phyloP scores from a whole-genome alignment of 257 asterid genomes.

The Petunia secreta region DNA sequence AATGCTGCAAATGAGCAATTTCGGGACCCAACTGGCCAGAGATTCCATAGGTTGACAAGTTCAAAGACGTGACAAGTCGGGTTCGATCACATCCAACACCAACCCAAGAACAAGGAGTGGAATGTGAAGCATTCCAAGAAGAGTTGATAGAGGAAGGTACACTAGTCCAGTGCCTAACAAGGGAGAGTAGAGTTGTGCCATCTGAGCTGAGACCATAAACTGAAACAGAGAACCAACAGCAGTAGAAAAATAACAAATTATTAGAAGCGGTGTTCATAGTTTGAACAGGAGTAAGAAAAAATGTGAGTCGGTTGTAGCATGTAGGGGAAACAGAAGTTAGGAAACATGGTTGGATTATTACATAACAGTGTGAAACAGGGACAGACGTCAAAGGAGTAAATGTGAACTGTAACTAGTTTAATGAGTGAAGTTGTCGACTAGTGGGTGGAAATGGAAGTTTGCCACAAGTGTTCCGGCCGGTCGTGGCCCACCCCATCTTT shows the following conservation, averaged over 20 bases:
- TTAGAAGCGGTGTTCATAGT: slow-evolving; percentile 37
- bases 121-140: slow-evolving; percentile 80
- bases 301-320: neutral
- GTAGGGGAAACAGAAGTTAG: neutral
- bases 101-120: slow-evolving; percentile 82
- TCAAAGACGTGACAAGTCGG: slow-evolving; percentile 42
- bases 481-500: neutral
- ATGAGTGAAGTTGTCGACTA: too few relatives aligned
- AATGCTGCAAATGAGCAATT: slow-evolving; percentile 51
- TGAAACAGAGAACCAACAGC: slow-evolving; percentile 43
- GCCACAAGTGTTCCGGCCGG: neutral
- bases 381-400: neutral
- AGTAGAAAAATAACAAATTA: slow-evolving; percentile 34
- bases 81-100: slow-evolving; percentile 64
- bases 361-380: too few relatives aligned
- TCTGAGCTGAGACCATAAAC: slow-evolving; percentile 48
- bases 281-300: neutral
- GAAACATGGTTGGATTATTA: too few relatives aligned
- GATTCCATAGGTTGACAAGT: slow-evolving; percentile 55
- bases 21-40: slow-evolving; percentile 75
- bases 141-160: slow-evolving; percentile 52
- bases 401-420: neutral
- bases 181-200: slow-evolving; percentile 64
- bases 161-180: slow-evolving; percentile 57
- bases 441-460: too few relatives aligned